Conservation (phyloP, 2,329 filamentous ascomycete species). For the Calonectria leucothoes region DNA sequence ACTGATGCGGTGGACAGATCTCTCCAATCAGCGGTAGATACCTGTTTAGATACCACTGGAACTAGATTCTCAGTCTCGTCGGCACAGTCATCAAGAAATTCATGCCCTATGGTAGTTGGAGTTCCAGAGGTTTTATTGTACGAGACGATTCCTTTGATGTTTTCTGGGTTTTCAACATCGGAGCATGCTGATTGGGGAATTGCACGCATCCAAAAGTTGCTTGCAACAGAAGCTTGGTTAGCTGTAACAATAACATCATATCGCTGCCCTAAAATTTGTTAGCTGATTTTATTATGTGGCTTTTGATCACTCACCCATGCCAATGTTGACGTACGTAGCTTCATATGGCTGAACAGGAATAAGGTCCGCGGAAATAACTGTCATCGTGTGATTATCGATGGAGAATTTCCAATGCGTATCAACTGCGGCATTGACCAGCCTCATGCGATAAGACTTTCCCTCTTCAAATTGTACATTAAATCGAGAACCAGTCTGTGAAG, state of each 20-base stretch:
- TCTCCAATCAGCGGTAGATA: background rate
- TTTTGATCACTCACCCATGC: background rate
- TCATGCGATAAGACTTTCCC: slow-evolving; percentile 56
- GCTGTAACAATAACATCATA: background rate
- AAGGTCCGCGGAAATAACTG: slow-evolving; percentile 66
- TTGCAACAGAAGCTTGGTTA: background rate
- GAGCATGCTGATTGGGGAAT: background rate
- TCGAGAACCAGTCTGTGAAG: background rate
- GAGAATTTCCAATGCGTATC: slow-evolving; percentile 57
- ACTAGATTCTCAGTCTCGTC: background rate
- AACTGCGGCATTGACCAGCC: slow-evolving; percentile 58
- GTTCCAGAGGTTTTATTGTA: background rate
- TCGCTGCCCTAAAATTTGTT: background rate
- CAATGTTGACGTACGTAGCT: background rate
- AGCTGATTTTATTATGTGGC: background rate
- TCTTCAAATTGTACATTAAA: slow-evolving; percentile 17
- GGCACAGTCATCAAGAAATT: background rate
- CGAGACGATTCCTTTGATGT: background rate
- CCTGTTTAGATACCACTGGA: background rate
- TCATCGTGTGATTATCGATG: too few relatives aligned
- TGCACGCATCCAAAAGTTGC: background rate
- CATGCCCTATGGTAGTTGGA: background rate
- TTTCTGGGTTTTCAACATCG: background rate
- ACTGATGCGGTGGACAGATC: background rate
- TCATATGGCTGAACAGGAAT: slow-evolving; percentile 57